Conservation (phyloP, 2,329 filamentous ascomycete species). For the Clonostachys rhizophaga region DNA sequence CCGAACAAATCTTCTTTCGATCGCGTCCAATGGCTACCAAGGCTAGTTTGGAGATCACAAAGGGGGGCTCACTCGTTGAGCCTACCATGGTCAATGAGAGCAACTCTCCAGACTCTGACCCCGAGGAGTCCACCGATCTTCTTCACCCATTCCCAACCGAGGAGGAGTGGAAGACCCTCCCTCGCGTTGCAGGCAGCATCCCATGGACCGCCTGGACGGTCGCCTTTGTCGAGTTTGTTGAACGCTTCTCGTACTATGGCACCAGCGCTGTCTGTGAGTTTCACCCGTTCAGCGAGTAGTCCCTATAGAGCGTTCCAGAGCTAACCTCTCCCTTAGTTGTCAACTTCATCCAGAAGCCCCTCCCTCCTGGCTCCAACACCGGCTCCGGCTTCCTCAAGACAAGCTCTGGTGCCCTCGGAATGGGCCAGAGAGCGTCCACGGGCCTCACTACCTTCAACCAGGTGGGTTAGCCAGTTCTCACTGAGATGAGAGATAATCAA, state of each 20-base stretch:
- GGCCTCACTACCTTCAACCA: conserved; percentile 47
- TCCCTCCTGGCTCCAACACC: conserved; percentile 48
- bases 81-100: too few species aligned
- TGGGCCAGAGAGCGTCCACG: conserved; percentile 51
- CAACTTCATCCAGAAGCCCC: conserved; percentile 55
- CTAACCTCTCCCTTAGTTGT: conserved; percentile 24
- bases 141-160: conserved; percentile 39
- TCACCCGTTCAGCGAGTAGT: too few species aligned
- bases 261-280: conserved; percentile 53
- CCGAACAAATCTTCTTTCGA: too few species aligned
- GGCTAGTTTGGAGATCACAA: too few species aligned
- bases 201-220: conserved; percentile 65
- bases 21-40: too few species aligned
- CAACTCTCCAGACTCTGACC: too few species aligned
- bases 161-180: conserved; percentile 56
- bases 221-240: conserved; percentile 69
- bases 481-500: conserved; percentile 37
- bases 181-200: conserved; percentile 59
- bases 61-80: too few species aligned
- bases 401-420: conserved; percentile 48
- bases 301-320: too few species aligned
- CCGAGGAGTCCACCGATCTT: too few species aligned
- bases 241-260: conserved; percentile 76
- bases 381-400: conserved; percentile 34
- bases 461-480: conserved; percentile 56